Evolutionary conservation across 108 stramenopile species (phyloP), one percentile per base, ranked within the genome.

Genomic region (Fistulifera solaris): DNA sequence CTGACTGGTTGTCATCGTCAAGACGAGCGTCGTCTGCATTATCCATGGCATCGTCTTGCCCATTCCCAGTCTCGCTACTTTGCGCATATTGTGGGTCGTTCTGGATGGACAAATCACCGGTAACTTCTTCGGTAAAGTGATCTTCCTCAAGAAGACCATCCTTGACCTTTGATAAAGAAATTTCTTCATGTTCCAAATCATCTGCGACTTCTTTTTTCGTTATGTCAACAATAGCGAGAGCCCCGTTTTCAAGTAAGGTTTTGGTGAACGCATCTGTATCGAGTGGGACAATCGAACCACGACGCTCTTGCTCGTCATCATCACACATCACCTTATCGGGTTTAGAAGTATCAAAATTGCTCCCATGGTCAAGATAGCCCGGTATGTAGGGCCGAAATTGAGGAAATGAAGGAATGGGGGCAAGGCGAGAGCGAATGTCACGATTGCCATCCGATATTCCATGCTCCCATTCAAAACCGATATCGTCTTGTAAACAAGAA

Each of bases 351-450:
- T 50, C 49, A 6, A 16, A 38, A 8, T 35, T 35, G 31, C 31
- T 35, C 8, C 31, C 31, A 47, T 93, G 84, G 63, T 93, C 91
- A 6, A 93, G 77, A 52, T 85, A 88, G 47, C 71, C 76, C 22
- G 91, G 91, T 46, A 93, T 83, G 57, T 72, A 80, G 8, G 87
- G 71, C 46, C 66, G 75, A 49, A 93, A 93, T 54, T 86, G 85
- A 14, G 91, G 87, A 51, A 62, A 66, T 57, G 76, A 75, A 10
- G 87, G 91, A 24, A 88, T 63, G 0, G 83, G 78, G 0, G 72
- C 73, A 42, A 93, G 46, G 28, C 85, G 83, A 61, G 76, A 75
- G 35, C 76, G 56, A 50, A 74, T 67, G 67, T 93, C 91, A 2
- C 91, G 67, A 55, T 87, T 85, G 14, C 91, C 87, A 52, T 93